Percentiles rank a stretch among this genome's conserved stretches.
These are phyloP conservation scores for Saturnispora gosingensis DNA, from an alignment of 805 yeast genomes.

Conservation along the genomic window DNA sequence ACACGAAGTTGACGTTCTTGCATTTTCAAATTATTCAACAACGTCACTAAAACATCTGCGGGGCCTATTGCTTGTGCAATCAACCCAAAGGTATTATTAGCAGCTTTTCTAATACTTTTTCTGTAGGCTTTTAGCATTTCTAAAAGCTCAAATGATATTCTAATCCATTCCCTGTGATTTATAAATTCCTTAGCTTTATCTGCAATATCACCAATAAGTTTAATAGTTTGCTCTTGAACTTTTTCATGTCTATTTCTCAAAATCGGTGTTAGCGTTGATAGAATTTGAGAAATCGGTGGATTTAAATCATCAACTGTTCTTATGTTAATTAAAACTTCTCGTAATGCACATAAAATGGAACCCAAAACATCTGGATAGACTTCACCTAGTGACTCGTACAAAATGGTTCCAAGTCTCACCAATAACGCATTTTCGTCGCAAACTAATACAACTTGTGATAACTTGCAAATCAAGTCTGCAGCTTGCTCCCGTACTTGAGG, in stretches of 20 bases:
- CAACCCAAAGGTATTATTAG: conserved; percentile 84
- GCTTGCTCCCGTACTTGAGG: conserved; percentile 76
- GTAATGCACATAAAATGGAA: conserved; percentile 65
- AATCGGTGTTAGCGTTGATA: conserved; percentile 88
- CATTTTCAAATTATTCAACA: conserved; percentile 74
- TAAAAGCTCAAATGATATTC: conserved; percentile 82
- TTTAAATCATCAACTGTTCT: conserved; percentile 48
- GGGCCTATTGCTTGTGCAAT: conserved; percentile 94
- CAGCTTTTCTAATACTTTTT: conserved; percentile 69
- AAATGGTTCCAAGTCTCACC: conserved; percentile 58
- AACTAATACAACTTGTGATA: conserved; percentile 56
- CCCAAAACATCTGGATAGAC: conserved; percentile 91
- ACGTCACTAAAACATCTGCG: conserved; percentile 78
- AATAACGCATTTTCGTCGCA: conserved; percentile 60
- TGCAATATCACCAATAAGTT: conserved; percentile 75
- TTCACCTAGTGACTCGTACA: conserved; percentile 90
- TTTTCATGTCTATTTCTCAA: conserved; percentile 81
- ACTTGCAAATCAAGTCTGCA: conserved; percentile 59
- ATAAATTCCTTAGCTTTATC: conserved; percentile 70
- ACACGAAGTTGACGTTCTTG: conserved; percentile 96
- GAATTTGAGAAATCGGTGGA: conserved; percentile 74
- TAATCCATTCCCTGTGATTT: conserved; percentile 94
- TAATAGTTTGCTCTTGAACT: conserved; percentile 78
- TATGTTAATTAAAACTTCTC: conserved; percentile 49
- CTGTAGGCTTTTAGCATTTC: conserved; percentile 80